Conservation (phyloP, 2,329 filamentous ascomycete species). For the Diaporthe citrichinensis region DNA sequence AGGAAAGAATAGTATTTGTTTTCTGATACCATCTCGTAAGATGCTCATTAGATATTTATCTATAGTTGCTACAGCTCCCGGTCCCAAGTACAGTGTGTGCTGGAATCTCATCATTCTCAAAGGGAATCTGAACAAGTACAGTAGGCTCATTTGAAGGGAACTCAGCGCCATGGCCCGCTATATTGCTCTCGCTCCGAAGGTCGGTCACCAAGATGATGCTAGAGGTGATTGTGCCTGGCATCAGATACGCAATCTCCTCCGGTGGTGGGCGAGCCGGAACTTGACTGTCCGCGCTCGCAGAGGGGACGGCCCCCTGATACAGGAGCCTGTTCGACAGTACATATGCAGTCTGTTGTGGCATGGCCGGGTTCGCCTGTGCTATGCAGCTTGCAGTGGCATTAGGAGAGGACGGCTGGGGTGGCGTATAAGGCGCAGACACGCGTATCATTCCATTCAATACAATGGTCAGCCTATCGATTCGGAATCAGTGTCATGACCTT, state of each 20-base stretch:
- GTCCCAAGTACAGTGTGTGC: not conserved
- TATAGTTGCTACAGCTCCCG: not conserved
- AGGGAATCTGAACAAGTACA: not conserved
- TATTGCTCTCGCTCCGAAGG: not conserved
- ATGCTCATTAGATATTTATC: too few relatives aligned
- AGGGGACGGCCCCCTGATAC: not conserved
- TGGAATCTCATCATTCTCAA: not conserved
- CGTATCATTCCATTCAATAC: constrained; percentile 11
- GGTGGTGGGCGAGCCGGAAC: not conserved
- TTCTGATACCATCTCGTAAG: not conserved
- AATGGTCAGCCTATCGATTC: not conserved
- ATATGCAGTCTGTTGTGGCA: not conserved
- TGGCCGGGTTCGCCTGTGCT: not conserved
- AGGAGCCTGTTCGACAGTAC: not conserved
- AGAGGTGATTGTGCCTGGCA: not conserved
- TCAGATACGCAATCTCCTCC: constrained; percentile 3
- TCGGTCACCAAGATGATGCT: constrained; percentile 13
- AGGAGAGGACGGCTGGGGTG: not conserved
- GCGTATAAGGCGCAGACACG: not conserved
- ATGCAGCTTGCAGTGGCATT: not conserved
- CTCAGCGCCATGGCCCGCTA: not conserved
- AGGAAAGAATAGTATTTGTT: not conserved
- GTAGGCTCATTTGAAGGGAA: constrained; percentile 1
- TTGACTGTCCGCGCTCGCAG: not conserved
- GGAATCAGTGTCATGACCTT: not conserved